These are phyloP conservation scores for Dicorynia guianensis DNA, from an alignment of 306 rosid species.

Conservation along the genomic window DNA sequence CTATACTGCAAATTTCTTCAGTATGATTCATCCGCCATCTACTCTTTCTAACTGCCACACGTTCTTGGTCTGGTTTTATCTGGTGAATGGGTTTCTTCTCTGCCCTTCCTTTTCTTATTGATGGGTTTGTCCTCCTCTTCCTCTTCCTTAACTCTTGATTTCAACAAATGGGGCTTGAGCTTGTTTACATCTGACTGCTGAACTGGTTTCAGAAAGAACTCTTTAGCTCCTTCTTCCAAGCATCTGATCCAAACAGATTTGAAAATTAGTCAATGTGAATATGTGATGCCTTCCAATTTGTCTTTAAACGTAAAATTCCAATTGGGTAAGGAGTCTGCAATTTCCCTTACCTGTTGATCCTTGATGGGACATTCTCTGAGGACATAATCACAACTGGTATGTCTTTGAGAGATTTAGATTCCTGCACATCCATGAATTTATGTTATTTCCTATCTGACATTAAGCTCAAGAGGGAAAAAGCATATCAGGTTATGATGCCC, in stretches of 20 bases:
- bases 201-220: constrained; percentile 83
- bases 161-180: constrained; percentile 77
- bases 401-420: constrained; percentile 78
- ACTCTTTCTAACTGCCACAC: constrained; percentile 33
- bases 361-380: constrained; percentile 85
- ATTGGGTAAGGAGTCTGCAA: constrained; percentile 4
- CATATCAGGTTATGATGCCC: background rate
- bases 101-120: constrained; percentile 43
- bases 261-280: background rate
- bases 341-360: constrained; percentile 71
- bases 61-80: constrained; percentile 53
- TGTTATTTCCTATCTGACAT: constrained; percentile 25
- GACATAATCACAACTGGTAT: constrained; percentile 96
- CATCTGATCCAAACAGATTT: constrained; percentile 62
- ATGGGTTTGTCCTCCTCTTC: constrained; percentile 38
- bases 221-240: constrained; percentile 91
- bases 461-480: background rate
- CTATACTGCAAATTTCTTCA: constrained; percentile 24
- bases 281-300: background rate
- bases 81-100: constrained; percentile 45
- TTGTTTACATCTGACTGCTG: constrained; percentile 76
- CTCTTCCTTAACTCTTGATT: constrained; percentile 54
- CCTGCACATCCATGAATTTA: constrained; percentile 56
- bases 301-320: background rate
- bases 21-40: constrained; percentile 19